phyloP scores from a whole-genome alignment of 768 basidiomycete genomes.

The Boletus subcaerulescens region DNA sequence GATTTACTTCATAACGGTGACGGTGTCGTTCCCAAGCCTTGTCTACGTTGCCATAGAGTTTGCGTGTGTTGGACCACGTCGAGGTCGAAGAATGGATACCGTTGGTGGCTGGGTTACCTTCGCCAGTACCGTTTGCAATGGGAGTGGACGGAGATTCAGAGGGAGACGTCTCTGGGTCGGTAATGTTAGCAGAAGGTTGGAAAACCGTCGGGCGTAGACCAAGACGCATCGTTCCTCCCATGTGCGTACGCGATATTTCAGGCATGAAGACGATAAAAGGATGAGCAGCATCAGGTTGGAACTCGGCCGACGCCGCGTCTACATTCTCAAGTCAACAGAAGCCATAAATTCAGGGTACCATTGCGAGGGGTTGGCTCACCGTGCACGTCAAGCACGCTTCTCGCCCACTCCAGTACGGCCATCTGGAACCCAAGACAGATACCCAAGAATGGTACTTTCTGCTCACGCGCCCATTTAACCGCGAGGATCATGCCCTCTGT shows the following conservation, averaged over 20 bases:
- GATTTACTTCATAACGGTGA: slow-evolving; percentile 96
- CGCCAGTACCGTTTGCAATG: background rate
- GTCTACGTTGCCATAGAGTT: slow-evolving; percentile 77
- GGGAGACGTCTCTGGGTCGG: slow-evolving; percentile 13
- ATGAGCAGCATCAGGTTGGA: slow-evolving; percentile 55
- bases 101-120: slow-evolving; percentile 1
- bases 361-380: slow-evolving; percentile 40
- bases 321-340: slow-evolving; percentile 11
- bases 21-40: slow-evolving; percentile 96
- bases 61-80: slow-evolving; percentile 66
- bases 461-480: slow-evolving; percentile 96
- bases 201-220: slow-evolving; percentile 96
- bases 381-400: slow-evolving; percentile 71
- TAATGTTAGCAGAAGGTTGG: slow-evolving; percentile 38
- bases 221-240: slow-evolving; percentile 99
- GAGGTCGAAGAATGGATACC: slow-evolving; percentile 41
- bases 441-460: slow-evolving; percentile 91
- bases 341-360: background rate
- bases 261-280: slow-evolving; percentile 97
- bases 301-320: slow-evolving; percentile 89
- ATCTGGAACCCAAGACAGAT: slow-evolving; percentile 98
- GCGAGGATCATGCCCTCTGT: slow-evolving; percentile 98
- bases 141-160: slow-evolving; percentile 8
- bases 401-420: slow-evolving; percentile 92
- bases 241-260: slow-evolving; percentile 95